These are phyloP conservation scores for Aspergillus hiratsukae DNA, from an alignment of 2,329 filamentous ascomycete species.

Conservation along the genomic window DNA sequence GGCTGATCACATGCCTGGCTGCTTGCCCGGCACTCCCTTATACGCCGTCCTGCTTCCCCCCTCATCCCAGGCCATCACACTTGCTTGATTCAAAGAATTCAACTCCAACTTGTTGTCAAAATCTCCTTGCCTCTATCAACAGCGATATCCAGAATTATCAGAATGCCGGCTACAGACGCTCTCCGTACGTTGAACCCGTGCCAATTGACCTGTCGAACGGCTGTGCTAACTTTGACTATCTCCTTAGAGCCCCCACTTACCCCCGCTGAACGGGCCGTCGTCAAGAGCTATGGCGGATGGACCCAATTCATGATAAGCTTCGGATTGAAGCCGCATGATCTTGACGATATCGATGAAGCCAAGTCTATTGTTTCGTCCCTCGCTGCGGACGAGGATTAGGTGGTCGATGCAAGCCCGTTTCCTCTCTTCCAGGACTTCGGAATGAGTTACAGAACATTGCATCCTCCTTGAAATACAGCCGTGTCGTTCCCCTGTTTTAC, in stretches of 20 bases:
- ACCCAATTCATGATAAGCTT: slow-evolving; percentile 18
- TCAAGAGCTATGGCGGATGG: slow-evolving; percentile 27
- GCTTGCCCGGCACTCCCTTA: too few relatives aligned
- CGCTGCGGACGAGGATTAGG: neutral
- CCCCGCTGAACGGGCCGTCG: slow-evolving; percentile 19
- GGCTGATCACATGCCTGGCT: neutral
- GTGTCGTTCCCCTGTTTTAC: too few relatives aligned
- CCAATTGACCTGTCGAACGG: neutral
- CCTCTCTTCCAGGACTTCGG: too few relatives aligned
- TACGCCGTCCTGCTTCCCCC: too few relatives aligned
- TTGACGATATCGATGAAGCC: slow-evolving; percentile 21
- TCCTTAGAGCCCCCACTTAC: slow-evolving; percentile 23
- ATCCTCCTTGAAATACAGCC: too few relatives aligned
- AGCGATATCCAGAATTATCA: neutral
- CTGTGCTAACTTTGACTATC: neutral
- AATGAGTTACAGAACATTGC: neutral
- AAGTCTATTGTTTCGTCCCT: slow-evolving; percentile 13
- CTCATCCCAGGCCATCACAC: too few relatives aligned
- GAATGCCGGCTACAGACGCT: slow-evolving; percentile 13
- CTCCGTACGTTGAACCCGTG: slow-evolving; percentile 1
- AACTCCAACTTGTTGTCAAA: neutral
- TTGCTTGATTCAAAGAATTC: too few relatives aligned
- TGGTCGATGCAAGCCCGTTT: neutral
- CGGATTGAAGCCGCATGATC: slow-evolving; percentile 22
- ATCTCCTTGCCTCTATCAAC: neutral